Evolutionary conservation across 192 early-diverging fungal genomes (phyloP).

Genomic region (Podila clonocystis): DNA sequence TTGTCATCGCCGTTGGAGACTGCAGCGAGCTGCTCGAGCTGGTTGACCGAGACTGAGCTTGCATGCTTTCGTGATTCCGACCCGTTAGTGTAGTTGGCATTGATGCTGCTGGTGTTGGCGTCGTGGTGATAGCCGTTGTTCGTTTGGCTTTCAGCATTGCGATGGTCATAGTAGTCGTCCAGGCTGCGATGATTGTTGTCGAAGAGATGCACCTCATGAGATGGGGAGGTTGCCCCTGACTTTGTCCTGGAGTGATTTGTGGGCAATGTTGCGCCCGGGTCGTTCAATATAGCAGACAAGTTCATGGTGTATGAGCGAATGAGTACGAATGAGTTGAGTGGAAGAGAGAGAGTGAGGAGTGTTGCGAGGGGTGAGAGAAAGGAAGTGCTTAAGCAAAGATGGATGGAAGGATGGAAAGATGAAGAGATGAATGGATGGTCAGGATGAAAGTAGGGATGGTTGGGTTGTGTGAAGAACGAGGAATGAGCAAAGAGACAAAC

Average conservation of each 20-base stretch:
- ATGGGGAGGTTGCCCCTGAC: not conserved
- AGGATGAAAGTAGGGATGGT: not conserved
- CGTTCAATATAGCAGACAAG: not conserved
- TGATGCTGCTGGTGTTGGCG: not conserved
- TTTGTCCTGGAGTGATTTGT: not conserved
- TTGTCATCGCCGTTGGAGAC: not conserved
- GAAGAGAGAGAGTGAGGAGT: no score
- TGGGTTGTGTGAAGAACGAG: no score
- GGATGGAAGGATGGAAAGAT: not conserved
- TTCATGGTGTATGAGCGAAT: not conserved
- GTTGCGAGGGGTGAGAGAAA: constrained; percentile 8
- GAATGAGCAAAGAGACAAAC: constrained; percentile 5
- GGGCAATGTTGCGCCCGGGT: not conserved
- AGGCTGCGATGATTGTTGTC: not conserved
- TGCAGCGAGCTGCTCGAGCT: constrained; percentile 17
- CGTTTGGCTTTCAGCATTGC: not conserved
- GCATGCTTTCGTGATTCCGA: constrained; percentile 28
- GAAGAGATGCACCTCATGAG: not conserved
- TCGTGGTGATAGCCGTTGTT: constrained; percentile 1
- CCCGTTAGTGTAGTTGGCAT: not conserved
- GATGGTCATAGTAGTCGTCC: not conserved
- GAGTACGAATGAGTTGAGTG: not conserved
- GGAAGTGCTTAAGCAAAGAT: not conserved
- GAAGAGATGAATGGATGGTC: not conserved
- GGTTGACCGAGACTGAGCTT: constrained; percentile 40